Conservation (phyloP, 2,329 filamentous ascomycete species). For the Camptophora hylomeconis region DNA sequence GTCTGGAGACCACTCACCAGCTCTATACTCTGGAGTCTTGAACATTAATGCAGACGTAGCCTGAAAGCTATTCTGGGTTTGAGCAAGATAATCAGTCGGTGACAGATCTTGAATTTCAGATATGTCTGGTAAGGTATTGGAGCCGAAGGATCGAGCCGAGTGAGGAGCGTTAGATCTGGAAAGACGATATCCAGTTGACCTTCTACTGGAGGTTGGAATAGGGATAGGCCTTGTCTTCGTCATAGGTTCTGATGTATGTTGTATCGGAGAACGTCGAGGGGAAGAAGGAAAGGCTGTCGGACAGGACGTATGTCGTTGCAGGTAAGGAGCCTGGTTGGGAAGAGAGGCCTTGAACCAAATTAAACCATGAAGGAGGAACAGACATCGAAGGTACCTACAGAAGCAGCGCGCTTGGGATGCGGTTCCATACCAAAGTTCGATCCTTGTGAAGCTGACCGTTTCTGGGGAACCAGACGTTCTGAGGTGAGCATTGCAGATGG, state of each 20-base stretch:
- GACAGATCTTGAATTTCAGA: conserved; percentile 29
- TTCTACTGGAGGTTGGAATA: conserved; percentile 13
- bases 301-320: conserved; percentile 17
- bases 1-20: conserved; percentile 15
- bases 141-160: conserved; percentile 27
- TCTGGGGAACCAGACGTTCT: too few relatives aligned
- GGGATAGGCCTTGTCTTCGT: conserved; percentile 18
- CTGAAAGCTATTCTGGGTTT: conserved; percentile 22
- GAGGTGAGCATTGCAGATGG: too few relatives aligned
- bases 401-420: conserved; percentile 24
- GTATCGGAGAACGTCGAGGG: conserved; percentile 4
- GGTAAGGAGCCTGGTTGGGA: conserved; percentile 10
- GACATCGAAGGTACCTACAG: conserved; percentile 15
- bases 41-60: conserved; percentile 17
- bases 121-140: conserved; percentile 19
- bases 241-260: conserved; percentile 18
- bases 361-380: conserved; percentile 13
- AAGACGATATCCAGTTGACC: conserved; percentile 7
- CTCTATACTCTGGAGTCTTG: conserved; percentile 18
- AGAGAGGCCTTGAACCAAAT: conserved; percentile 13
- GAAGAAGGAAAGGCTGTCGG: conserved; percentile 7
- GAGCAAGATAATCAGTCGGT: conserved; percentile 28
- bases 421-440: conserved; percentile 26
- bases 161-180: conserved; percentile 21
- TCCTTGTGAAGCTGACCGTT: conserved; percentile 11